A percentile compares a stretch with the other conserved stretches of the same genome.
Evolutionary conservation across 2,329 filamentous ascomycete species (phyloP).

Genomic region (Erysiphe pulchra): DNA sequence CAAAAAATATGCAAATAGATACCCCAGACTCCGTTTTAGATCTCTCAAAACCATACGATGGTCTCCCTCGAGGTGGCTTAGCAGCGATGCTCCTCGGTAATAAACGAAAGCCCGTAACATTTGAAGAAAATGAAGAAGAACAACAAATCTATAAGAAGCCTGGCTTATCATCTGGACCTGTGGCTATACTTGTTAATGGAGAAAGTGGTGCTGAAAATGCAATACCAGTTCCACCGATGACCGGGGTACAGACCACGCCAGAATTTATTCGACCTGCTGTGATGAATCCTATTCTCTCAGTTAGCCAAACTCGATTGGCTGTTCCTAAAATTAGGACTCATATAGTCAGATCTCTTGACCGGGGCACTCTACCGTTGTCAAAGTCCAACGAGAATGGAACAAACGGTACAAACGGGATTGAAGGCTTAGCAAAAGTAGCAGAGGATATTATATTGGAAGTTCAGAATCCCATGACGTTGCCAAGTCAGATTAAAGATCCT

Average conservation of each 20-base stretch:
- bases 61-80: slow-evolving; percentile 70
- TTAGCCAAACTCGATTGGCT: slow-evolving; percentile 65
- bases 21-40: slow-evolving; percentile 65
- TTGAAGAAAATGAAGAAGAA: slow-evolving; percentile 51
- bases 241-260: slow-evolving; percentile 42
- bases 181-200: slow-evolving; percentile 50
- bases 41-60: slow-evolving; percentile 80
- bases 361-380: slow-evolving; percentile 22
- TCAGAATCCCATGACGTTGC: slow-evolving; percentile 44
- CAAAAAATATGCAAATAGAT: slow-evolving; percentile 39
- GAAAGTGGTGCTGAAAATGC: slow-evolving; percentile 57
- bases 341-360: slow-evolving; percentile 60
- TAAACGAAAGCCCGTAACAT: slow-evolving; percentile 54
- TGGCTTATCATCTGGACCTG: slow-evolving; percentile 34
- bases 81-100: slow-evolving; percentile 72
- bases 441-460: slow-evolving; percentile 69
- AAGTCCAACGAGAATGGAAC: slow-evolving; percentile 12
- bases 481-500: slow-evolving; percentile 45
- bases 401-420: slow-evolving; percentile 18
- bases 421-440: slow-evolving; percentile 34
- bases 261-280: slow-evolving; percentile 76
- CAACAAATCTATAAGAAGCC: slow-evolving; percentile 32
- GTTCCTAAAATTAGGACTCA: slow-evolving; percentile 67
- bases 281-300: slow-evolving; percentile 51
- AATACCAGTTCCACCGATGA: slow-evolving; percentile 28